phyloP scores from a whole-genome alignment of 148 eudicot species.

The Arctostaphylos glauca region DNA sequence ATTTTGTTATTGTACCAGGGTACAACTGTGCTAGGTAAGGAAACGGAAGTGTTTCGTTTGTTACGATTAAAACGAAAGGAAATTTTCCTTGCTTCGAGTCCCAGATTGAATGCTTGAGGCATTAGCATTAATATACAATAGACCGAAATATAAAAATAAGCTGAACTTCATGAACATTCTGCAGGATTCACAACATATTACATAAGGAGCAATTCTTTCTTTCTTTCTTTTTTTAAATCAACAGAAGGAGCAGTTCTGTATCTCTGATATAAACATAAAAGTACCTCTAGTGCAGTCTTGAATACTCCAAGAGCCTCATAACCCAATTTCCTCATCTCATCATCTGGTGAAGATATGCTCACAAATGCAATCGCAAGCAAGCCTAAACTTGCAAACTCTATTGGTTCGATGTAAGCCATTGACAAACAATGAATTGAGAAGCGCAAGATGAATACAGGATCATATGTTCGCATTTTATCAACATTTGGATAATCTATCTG shows the following conservation, averaged over 20 bases:
- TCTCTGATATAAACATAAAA: neutral
- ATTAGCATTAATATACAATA: neutral
- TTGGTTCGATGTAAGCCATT: slow-evolving; percentile 68
- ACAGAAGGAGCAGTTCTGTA: too few relatives aligned
- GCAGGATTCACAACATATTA: neutral
- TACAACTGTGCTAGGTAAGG: neutral
- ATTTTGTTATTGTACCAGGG: neutral
- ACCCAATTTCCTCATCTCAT: slow-evolving; percentile 74
- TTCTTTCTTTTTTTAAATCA: too few relatives aligned
- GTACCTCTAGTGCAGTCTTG: slow-evolving; percentile 73
- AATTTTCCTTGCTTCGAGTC: neutral
- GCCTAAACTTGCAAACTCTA: slow-evolving; percentile 87
- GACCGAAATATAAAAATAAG: neutral
- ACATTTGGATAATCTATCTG: slow-evolving; percentile 37
- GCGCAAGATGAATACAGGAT: slow-evolving; percentile 82
- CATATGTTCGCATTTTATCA: slow-evolving; percentile 49
- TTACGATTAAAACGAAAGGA: neutral
- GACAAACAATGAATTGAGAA: slow-evolving; percentile 78
- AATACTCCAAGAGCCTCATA: slow-evolving; percentile 77
- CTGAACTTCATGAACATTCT: neutral
- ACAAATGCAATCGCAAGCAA: slow-evolving; percentile 82
- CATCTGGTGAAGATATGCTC: slow-evolving; percentile 79
- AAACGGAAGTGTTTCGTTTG: neutral
- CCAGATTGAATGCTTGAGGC: neutral
- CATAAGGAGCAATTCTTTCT: neutral